phyloP scores from a whole-genome alignment of 2,329 filamentous ascomycete genomes.

The Cyphellophora europaea region DNA sequence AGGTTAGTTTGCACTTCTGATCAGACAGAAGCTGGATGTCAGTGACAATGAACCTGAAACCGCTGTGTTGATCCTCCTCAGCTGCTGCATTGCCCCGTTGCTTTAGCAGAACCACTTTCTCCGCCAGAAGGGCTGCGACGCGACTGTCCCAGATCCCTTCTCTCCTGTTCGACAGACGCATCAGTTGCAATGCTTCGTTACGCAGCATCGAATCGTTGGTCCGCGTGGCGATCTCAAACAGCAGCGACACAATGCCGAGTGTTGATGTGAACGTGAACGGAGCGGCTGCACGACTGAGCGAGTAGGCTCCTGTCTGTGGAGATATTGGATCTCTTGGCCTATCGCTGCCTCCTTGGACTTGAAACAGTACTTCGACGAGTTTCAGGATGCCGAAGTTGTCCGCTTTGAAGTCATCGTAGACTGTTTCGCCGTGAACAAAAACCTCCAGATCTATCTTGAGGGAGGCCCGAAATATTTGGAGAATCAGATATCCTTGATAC shows the following conservation, averaged over 20 bases:
- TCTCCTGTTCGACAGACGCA: not conserved
- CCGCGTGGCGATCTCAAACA: constrained; percentile 4
- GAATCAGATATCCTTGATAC: not conserved
- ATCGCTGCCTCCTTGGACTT: too few relatives aligned
- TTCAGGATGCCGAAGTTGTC: constrained; percentile 1
- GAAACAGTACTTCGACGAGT: not conserved
- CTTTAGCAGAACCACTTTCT: not conserved
- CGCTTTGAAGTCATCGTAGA: constrained; percentile 1
- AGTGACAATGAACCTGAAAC: constrained; percentile 1
- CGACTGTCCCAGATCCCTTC: constrained; percentile 1
- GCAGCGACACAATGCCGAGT: not conserved
- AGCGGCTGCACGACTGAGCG: not conserved
- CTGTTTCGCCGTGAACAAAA: constrained; percentile 2
- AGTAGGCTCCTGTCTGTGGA: not conserved
- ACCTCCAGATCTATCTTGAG: constrained; percentile 1
- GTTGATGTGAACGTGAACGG: not conserved
- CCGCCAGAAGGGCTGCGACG: constrained; percentile 1
- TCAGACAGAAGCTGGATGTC: constrained; percentile 3
- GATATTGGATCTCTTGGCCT: too few relatives aligned
- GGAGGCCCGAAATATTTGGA: not conserved
- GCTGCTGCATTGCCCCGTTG: not conserved
- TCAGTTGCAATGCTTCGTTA: not conserved
- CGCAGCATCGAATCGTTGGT: not conserved
- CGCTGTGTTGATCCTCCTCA: not conserved
- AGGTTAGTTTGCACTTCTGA: not conserved